Conservation (phyloP, 805 yeast genomes). For the Metschnikowia lochheadii region DNA sequence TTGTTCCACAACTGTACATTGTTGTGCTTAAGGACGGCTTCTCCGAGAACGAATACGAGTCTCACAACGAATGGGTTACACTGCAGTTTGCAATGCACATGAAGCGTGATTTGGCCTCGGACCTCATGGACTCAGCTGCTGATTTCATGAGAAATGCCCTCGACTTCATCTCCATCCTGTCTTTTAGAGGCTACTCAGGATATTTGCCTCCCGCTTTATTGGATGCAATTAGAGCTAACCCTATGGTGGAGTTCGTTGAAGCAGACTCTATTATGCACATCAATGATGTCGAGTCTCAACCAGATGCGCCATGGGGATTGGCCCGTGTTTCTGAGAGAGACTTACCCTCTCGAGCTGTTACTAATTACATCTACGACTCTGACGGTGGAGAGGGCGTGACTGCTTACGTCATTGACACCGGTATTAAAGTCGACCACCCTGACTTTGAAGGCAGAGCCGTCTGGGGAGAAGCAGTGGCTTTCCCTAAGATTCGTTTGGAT, state of each 20-base stretch:
- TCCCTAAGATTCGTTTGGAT: constrained; percentile 66
- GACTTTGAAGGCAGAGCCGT: constrained; percentile 81
- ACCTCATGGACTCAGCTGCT: constrained; percentile 11
- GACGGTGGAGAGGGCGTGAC: constrained; percentile 82
- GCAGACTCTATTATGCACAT: constrained; percentile 20
- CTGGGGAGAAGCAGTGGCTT: constrained; percentile 72
- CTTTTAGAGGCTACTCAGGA: constrained; percentile 21
- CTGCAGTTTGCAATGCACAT: constrained; percentile 4
- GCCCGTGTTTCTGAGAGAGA: constrained; percentile 84
- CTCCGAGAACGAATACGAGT: constrained; percentile 4
- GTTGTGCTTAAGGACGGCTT: constrained; percentile 16
- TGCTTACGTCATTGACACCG: constrained; percentile 86
- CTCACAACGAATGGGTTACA: constrained; percentile 15
- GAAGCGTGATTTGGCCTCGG: constrained; percentile 23
- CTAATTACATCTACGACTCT: constrained; percentile 56
- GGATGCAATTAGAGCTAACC: constrained; percentile 12
- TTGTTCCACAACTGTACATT: constrained; percentile 14
- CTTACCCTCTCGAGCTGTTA: constrained; percentile 28
- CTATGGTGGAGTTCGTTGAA: constrained; percentile 22
- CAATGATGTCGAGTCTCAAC: constrained; percentile 57
- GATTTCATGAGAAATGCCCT: constrained; percentile 6
- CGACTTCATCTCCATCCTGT: constrained; percentile 9
- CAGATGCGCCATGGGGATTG: constrained; percentile 94
- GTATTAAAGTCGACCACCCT: constrained; percentile 68
- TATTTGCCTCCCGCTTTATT: constrained; percentile 18